phyloP scores from a whole-genome alignment of 108 stramenopile genomes.

The Cyclotella sp. region DNA sequence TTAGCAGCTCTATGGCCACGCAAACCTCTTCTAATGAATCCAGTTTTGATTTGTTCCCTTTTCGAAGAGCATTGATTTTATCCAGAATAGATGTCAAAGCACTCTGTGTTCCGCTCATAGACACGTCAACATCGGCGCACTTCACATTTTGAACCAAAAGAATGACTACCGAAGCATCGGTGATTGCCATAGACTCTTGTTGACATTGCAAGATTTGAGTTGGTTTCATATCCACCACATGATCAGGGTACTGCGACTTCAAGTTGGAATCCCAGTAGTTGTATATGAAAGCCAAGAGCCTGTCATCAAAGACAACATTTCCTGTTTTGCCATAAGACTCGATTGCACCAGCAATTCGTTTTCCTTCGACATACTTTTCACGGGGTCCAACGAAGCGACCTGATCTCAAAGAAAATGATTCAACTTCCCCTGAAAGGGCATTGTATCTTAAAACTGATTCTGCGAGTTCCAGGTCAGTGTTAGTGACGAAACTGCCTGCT shows the following conservation, averaged over 20 bases:
- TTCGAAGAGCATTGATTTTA: constrained; percentile 22
- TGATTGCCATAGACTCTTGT: constrained; percentile 38
- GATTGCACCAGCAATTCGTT: constrained; percentile 15
- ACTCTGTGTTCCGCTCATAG: not conserved
- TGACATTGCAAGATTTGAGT: constrained; percentile 10
- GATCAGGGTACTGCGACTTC: constrained; percentile 29
- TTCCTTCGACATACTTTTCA: constrained; percentile 35
- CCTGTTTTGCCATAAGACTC: constrained; percentile 30
- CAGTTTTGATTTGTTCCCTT: constrained; percentile 4
- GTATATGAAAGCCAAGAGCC: constrained; percentile 48
- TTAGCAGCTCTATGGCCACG: constrained; percentile 44
- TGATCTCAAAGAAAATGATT: constrained; percentile 45
- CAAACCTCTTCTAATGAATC: constrained; percentile 24
- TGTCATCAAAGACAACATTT: constrained; percentile 49
- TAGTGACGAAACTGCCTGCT: constrained; percentile 36
- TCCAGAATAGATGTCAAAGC: constrained; percentile 13
- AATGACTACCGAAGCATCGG: constrained; percentile 32
- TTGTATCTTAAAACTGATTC: constrained; percentile 53
- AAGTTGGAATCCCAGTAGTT: constrained; percentile 47
- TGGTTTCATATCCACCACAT: constrained; percentile 28
- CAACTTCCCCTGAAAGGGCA: constrained; percentile 16
- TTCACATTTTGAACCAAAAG: constrained; percentile 8
- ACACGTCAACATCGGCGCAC: not conserved
- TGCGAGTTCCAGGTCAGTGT: constrained; percentile 27
- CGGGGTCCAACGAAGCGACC: constrained; percentile 30